Base-by-base conservation (phyloP, 805 yeast species). In the Hanseniaspora jakobsenii region DNA sequence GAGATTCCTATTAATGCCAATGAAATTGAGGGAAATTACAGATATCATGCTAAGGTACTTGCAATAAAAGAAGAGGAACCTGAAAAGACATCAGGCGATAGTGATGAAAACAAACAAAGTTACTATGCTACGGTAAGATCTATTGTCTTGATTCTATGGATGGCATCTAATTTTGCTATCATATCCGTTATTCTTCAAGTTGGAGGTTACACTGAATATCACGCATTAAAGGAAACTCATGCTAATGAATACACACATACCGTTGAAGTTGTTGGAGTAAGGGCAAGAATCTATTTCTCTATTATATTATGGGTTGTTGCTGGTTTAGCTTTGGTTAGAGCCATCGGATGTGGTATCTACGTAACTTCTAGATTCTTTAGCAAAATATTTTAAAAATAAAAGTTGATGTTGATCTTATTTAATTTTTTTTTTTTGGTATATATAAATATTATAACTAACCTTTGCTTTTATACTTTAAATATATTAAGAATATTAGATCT, bases 241-340 rank as follows among this genome's bases (percentile, higher is more conserved):
- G 27, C 53, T 7, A 47, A 49, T n/a, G 37, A 39, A 7, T 47
- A 48, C 2, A 39, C 50, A 3, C 40, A 48, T 12, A 39, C 56
- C 6, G 50, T 54, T 1, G 50, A 61, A 6, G 51, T 60, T 12
- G 50, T 60, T 29, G 53, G 61, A 2, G 44, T 47, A n/a, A 70
- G 79, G 60, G 69, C 84, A 1, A 70, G 75, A 31, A 64, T 77
- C 6, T 89, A 85, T 58, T 71, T 89, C 60, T 74, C 91, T 4
- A 84, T 89, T 24, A 79, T 89, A 36, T 66, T 89, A 52, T 89
- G 97, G 95, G 65, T 87, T 29, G 97, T 89, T 34, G 95, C 95
- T 3, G 82, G 78, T 22, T 73, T 85, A 69, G 95, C 97, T 0
- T 70, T 78, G 6, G 78, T 84, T 60, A 68, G 96, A 50, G 80